Conservation (phyloP, 495 filamentous ascomycete genomes). For the Pyronema domesticum region DNA sequence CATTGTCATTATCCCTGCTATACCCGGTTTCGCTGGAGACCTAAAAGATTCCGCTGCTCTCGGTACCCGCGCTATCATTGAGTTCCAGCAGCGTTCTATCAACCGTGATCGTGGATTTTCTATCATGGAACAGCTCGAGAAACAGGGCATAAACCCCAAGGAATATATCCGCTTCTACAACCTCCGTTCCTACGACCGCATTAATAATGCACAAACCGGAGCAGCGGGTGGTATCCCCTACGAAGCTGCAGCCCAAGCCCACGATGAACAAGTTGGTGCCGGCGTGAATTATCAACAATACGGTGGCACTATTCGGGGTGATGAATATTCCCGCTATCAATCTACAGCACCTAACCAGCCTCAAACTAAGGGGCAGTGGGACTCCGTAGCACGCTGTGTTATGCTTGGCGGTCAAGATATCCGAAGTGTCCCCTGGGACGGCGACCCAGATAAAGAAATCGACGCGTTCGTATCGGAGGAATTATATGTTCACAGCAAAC, state of each 20-base stretch:
- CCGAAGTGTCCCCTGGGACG: conserved; percentile 62
- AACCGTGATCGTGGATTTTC: conserved; percentile 65
- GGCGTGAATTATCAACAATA: conserved; percentile 13
- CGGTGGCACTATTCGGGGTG: conserved; percentile 8
- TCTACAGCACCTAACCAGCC: conserved; percentile 36
- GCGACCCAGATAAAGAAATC: conserved; percentile 53
- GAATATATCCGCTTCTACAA: conserved; percentile 94
- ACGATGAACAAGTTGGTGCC: conserved; percentile 19
- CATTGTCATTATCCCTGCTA: conserved; percentile 68
- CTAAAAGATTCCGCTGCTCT: conserved; percentile 59
- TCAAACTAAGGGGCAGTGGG: conserved; percentile 38
- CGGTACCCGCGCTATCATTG: conserved; percentile 87
- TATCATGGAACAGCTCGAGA: conserved; percentile 62
- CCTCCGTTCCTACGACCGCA: conserved; percentile 77
- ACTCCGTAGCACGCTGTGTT: conserved; percentile 63
- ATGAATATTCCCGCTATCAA: conserved; percentile 44
- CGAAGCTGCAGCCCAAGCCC: conserved; percentile 28
- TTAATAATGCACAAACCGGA: conserved; percentile 49
- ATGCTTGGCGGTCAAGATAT: conserved; percentile 70
- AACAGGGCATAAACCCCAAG: conserved; percentile 52
- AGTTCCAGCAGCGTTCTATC: conserved; percentile 75
- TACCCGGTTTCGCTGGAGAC: conserved; percentile 85
- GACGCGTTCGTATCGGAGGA: conserved; percentile 83
- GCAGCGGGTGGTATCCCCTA: conserved; percentile 53
- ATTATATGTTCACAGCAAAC: conserved; percentile 84